Percentiles rank a stretch among this genome's conserved stretches.
phyloP scores from a whole-genome alignment of 1,139 yeast species.

The Zhuliangozyma parablackwelliae region DNA sequence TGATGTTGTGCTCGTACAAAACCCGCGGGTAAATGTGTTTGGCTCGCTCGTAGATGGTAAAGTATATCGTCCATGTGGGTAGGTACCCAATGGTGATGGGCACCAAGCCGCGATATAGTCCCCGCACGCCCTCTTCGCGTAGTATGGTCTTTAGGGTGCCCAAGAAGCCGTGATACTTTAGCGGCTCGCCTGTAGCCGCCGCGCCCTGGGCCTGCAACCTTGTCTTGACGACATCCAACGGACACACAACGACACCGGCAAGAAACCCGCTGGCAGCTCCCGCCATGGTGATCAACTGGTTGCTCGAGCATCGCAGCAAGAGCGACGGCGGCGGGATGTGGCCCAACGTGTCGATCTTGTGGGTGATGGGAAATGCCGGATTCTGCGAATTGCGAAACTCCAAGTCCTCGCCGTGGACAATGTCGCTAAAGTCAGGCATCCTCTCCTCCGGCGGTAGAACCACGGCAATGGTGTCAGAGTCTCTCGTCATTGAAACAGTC shows the following conservation, averaged over 20 bases:
- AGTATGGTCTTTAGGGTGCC: conserved; percentile 62
- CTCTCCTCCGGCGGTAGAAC: too few species aligned
- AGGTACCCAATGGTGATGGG: conserved; percentile 92
- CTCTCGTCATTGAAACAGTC: too few species aligned
- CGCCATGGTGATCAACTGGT: conserved; percentile 38
- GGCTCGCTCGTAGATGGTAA: conserved; percentile 80
- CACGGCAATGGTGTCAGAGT: too few species aligned
- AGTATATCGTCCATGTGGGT: conserved; percentile 97
- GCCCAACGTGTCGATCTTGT: conserved; percentile 19
- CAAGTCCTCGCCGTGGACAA: conserved; percentile 37
- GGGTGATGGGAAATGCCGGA: conserved; percentile 18
- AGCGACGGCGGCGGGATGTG: conserved; percentile 19
- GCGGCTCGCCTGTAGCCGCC: conserved; percentile 7
- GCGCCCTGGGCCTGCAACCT: conserved; percentile 42
- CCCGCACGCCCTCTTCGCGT: conserved; percentile 73
- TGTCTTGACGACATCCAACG: conserved; percentile 45
- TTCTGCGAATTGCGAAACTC: conserved; percentile 27
- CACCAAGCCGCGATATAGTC: conserved; percentile 83
- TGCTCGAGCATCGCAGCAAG: conserved; percentile 21
- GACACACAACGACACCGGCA: conserved; percentile 46
- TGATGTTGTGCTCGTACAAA: conserved; percentile 22
- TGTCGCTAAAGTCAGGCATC: conserved; percentile 29
- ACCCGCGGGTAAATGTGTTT: conserved; percentile 41
- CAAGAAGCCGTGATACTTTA: conserved; percentile 51
- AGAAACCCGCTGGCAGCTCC: conserved; percentile 46